phyloP scores from a whole-genome alignment of 2,329 filamentous ascomycete genomes.

The Arthrinium puccinioides region DNA sequence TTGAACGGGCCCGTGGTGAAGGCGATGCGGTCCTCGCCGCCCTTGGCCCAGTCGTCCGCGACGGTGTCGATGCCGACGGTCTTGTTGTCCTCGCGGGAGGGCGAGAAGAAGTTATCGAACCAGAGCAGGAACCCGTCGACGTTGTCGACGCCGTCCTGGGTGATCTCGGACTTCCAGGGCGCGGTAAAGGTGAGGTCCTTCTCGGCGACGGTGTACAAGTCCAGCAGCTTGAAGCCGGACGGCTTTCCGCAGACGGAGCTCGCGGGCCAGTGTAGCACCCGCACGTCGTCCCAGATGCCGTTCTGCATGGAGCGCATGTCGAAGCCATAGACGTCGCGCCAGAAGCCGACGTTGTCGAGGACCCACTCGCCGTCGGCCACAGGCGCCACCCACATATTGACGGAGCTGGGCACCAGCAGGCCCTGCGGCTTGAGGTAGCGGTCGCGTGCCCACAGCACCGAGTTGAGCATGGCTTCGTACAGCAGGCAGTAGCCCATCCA shows the following conservation, averaged over 20 bases:
- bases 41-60: conserved; percentile 54
- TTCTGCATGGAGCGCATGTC: conserved; percentile 87
- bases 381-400: conserved; percentile 76
- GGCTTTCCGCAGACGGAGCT: conserved; percentile 52
- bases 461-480: conserved; percentile 94
- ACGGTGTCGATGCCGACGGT: conserved; percentile 41
- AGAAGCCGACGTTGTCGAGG: conserved; percentile 72
- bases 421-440: conserved; percentile 74
- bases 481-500: conserved; percentile 97
- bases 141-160: conserved; percentile 52
- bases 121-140: conserved; percentile 87
- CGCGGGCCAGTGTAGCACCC: conserved; percentile 64
- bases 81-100: conserved; percentile 39
- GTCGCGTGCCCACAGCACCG: conserved; percentile 82
- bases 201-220: conserved; percentile 64
- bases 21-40: conserved; percentile 54
- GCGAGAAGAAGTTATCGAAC: conserved; percentile 91
- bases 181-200: conserved; percentile 71
- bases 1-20: conserved; percentile 81
- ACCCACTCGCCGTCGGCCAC: conserved; percentile 72
- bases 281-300: conserved; percentile 73
- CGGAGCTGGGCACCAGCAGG: conserved; percentile 79
- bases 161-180: conserved; percentile 56
- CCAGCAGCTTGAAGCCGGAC: conserved; percentile 64
- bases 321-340: conserved; percentile 91